Evolutionary conservation across 352 stramenopile genomes (phyloP), one percentile per base, ranked within the genome.

Genomic region (Thraustochytrium sp.): DNA sequence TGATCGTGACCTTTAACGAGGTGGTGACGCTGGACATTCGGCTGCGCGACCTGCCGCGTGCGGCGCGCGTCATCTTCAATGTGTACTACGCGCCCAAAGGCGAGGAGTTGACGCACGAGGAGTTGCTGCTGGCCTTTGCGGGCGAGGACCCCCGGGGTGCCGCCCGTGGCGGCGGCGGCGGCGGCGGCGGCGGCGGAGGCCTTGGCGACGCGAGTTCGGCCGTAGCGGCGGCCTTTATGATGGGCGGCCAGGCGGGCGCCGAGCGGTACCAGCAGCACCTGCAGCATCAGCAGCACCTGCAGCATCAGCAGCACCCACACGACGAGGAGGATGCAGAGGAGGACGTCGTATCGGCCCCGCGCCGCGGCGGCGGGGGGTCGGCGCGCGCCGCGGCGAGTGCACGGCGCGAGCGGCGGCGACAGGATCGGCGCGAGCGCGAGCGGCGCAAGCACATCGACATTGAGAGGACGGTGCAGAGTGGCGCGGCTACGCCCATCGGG

Each of bases 21-120:
- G n/a, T 23, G 1, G 9, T 80, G 4, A 72, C 48, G 37, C 68
- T 31, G 87, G 72, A 80, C 2, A 83, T 94, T 16, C 85, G 82
- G 0, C 76, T 94, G 1, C 88, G 87, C 29, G 89, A 94, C 59
- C 89, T 95, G 29, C 91, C 91, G 2, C 90, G 93, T 49, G 91
- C 91, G 1, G 91, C 90, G 1, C 91, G 93, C 54, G 65, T 94
- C 16, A 87, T 90, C 8, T 85, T 94, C 46, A 85, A 91, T 1
- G 86, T 94, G 40, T 84, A 85, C 29, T 80, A 65, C 48, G 76
- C 68, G n/a, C 31, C 31, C 0, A 80, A 46, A 29, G 5, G 3
- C 13, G 21, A 44, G 46, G 31, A 80, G 8, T 9, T 18, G 3
- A 44, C 48, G 37, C 21, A 61, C 16, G 38, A 36, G 13, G 68